Base-by-base conservation (phyloP, 1,284 basidiomycete genomes). In the Athelia psychrophila region DNA sequence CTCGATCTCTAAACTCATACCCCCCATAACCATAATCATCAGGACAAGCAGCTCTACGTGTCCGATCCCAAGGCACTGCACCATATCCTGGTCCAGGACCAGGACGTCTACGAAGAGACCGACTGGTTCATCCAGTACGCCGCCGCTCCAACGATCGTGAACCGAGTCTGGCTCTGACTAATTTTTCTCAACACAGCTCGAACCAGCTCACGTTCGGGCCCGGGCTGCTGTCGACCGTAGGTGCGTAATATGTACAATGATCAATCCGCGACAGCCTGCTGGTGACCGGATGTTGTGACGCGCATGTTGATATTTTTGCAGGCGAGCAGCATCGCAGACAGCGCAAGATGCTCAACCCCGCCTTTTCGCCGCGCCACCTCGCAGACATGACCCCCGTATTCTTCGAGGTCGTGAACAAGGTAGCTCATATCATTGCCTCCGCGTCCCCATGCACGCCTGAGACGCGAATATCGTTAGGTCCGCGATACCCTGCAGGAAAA, bases 291-390 rank as follows among this genome's bases (percentile, higher is more conserved):
- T 35, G 33, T 10, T n/a, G n/a, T 35, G 12, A 35, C n/a, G n/a
- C n/a, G n/a, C n/a, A n/a, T n/a, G n/a, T n/a, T n/a, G n/a, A n/a
- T n/a, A n/a, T n/a, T n/a, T n/a, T n/a, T 9, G 6, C 23, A 78
- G 75, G 75, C 1, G 64, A 73, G 23, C 67, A 72, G 27, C 73
- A 77, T 55, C 64, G 64, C 40, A 70, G 67, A 47, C 76, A 79
- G 53, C 66, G 76, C 20, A 77, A 75, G 55, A 67, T 80, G 57
- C 60, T 80, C 22, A 77, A 74, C 51, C 77, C 76, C 1, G 73
- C 73, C 1, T 81, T 81, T 56, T 75, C 75, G 3, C 66, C 66
- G 5, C 64, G 67, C 6, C 73, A 78, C 47, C 68, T 80, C 61
- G 72, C 75, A 2, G 60, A 65, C 16, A 68, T 79, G 59, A 64